Conservation (phyloP, 1,284 basidiomycete species). For the Crucibulum cyathiforme region DNA sequence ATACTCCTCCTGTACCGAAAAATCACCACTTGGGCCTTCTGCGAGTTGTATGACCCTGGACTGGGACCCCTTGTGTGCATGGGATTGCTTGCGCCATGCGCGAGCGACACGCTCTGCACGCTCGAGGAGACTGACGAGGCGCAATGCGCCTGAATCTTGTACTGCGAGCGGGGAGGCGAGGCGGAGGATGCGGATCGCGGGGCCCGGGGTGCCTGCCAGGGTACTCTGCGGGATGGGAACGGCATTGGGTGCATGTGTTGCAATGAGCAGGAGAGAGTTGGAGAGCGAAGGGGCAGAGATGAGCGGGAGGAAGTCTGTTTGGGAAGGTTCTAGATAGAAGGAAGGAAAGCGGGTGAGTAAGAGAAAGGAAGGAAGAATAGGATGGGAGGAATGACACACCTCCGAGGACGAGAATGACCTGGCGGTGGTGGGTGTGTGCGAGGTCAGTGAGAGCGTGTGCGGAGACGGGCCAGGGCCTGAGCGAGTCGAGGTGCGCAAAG, state of each 20-base stretch:
- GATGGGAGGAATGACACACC: conserved; percentile 33
- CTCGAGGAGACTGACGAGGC: conserved; percentile 56
- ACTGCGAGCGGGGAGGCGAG: conserved; percentile 49
- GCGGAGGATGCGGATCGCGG: conserved; percentile 52
- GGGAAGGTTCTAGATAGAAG: conserved; percentile 38
- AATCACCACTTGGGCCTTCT: not conserved
- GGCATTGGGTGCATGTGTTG: conserved; percentile 50
- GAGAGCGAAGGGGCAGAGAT: conserved; percentile 51
- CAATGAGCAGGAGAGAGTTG: conserved; percentile 54
- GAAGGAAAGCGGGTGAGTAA: not conserved
- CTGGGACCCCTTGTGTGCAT: not conserved
- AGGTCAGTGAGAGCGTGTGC: conserved; percentile 33
- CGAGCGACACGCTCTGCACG: conserved; percentile 58
- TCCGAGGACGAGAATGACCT: conserved; percentile 59
- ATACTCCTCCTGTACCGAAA: conserved; percentile 9
- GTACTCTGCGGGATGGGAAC: conserved; percentile 17
- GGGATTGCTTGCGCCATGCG: conserved; percentile 44
- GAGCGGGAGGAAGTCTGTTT: conserved; percentile 50
- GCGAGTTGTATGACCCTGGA: not conserved
- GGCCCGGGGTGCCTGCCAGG: conserved; percentile 36
- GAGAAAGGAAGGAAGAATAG: conserved; percentile 1
- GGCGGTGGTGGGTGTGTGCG: conserved; percentile 32
- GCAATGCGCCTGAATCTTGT: conserved; percentile 53
- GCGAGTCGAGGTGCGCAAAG: conserved; percentile 39
- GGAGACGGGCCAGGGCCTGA: conserved; percentile 44